Evolutionary conservation across 139 green algal species (phyloP).

Genomic region (Chlorella vulgaris): DNA sequence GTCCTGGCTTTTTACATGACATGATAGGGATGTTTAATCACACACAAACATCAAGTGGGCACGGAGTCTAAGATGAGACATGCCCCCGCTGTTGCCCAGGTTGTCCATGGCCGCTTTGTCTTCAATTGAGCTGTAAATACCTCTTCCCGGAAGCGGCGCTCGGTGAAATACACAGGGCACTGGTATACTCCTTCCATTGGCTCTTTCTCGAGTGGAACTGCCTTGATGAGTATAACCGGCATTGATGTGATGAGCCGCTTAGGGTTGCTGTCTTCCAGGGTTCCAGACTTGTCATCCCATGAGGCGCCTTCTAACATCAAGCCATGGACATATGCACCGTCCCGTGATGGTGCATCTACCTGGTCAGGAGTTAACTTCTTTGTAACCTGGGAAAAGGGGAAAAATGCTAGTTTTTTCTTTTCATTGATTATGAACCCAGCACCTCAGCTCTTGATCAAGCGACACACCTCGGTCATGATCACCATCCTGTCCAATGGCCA

Average conservation of each 20-base stretch:
- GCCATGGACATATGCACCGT: slow-evolving; percentile 89
- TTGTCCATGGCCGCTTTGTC: slow-evolving; percentile 77
- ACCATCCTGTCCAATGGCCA: slow-evolving; percentile 84
- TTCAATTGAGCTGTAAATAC: slow-evolving; percentile 93
- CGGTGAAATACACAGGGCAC: slow-evolving; percentile 92
- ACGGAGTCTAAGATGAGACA: slow-evolving; percentile 76
- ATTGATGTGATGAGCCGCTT: slow-evolving; percentile 90
- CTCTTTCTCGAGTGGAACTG: slow-evolving; percentile 21
- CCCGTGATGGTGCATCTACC: slow-evolving; percentile 78
- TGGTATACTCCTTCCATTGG: slow-evolving; percentile 26
- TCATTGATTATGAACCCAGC: too few species aligned
- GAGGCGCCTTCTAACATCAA: slow-evolving; percentile 89
- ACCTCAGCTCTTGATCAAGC: not conserved
- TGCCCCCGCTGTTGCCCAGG: slow-evolving; percentile 84
- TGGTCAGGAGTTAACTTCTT: slow-evolving; percentile 81
- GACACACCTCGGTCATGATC: slow-evolving; percentile 49
- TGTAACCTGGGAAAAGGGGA: slow-evolving; percentile 68
- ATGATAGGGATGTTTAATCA: too few species aligned
- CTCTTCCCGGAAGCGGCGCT: slow-evolving; percentile 89
- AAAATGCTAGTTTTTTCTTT: not conserved
- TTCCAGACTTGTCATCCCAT: slow-evolving; percentile 89
- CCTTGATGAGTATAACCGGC: slow-evolving; percentile 55
- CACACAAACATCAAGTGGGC: not conserved
- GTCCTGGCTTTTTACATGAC: too few species aligned
- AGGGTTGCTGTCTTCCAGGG: slow-evolving; percentile 83